These are phyloP conservation scores for Chaetoscypha palmicola DNA, from an alignment of 2,329 filamentous ascomycete genomes.

Conservation along the genomic window DNA sequence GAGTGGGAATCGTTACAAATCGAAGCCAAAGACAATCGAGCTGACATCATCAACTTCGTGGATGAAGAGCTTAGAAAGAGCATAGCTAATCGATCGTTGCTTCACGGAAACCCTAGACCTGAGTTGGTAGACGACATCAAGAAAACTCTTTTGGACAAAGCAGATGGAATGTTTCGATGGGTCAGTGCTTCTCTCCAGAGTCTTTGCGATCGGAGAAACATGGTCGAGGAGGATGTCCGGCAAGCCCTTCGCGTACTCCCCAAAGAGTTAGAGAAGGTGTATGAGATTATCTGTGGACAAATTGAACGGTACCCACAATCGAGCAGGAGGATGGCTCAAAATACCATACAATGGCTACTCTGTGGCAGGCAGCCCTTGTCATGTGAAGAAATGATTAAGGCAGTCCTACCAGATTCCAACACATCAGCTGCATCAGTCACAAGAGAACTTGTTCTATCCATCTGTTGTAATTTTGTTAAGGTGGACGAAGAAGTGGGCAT, in stretches of 20 bases:
- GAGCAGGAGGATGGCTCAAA: too few species aligned
- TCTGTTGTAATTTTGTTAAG: constrained; percentile 3
- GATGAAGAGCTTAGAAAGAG: background rate
- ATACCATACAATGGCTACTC: too few species aligned
- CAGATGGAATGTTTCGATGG: constrained; percentile 12
- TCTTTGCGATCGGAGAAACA: constrained; percentile 11
- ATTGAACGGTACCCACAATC: too few species aligned
- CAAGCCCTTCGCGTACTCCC: constrained; percentile 6
- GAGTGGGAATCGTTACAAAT: constrained; percentile 5
- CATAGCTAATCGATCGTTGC: constrained; percentile 1
- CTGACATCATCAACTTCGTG: constrained; percentile 7
- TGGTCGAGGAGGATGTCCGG: background rate
- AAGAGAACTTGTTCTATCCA: constrained; percentile 3
- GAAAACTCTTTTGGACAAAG: background rate
- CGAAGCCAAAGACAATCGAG: constrained; percentile 2
- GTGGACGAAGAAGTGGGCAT: background rate
- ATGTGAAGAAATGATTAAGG: background rate
- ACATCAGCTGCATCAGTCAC: background rate
- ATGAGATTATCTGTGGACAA: constrained; percentile 6
- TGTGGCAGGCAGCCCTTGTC: background rate
- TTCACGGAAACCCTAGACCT: background rate
- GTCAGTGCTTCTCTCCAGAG: constrained; percentile 12
- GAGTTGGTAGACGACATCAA: background rate
- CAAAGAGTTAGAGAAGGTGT: background rate
- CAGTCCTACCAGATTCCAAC: background rate